These are phyloP conservation scores for Tulasnella sp. DNA, from an alignment of 768 basidiomycete species.

Conservation along the genomic window DNA sequence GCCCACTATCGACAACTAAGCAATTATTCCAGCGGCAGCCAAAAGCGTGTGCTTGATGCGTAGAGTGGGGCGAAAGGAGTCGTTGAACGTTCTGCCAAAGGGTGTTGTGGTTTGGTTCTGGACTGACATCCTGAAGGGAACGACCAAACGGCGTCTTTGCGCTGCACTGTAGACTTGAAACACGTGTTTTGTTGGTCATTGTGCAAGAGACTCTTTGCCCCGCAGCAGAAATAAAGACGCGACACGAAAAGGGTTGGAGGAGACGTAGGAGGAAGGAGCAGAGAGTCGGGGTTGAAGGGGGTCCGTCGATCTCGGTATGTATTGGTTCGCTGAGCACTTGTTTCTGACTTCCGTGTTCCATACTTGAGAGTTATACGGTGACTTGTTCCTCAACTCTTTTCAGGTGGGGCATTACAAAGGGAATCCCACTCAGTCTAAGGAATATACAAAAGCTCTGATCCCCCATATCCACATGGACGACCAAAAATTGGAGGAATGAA, in stretches of 20 bases:
- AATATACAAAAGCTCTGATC: too few species aligned
- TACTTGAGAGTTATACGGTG: too few species aligned
- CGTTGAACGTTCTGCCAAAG: neutral
- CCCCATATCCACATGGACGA: too few species aligned
- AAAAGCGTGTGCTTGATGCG: neutral
- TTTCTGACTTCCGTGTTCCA: neutral
- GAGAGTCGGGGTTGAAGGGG: neutral
- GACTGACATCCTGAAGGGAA: neutral
- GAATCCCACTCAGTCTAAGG: too few species aligned
- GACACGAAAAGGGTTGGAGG: neutral
- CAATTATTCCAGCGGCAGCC: neutral
- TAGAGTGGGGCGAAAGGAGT: neutral
- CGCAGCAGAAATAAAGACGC: constrained; percentile 46
- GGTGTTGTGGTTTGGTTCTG: neutral
- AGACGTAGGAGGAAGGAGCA: neutral
- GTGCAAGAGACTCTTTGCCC: neutral
- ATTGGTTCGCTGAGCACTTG: neutral
- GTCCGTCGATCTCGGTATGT: constrained; percentile 39
- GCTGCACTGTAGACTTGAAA: neutral
- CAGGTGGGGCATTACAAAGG: too few species aligned
- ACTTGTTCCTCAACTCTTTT: too few species aligned
- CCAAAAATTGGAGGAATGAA: too few species aligned
- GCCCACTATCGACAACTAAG: constrained; percentile 56
- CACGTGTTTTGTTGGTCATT: neutral
- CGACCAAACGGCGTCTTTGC: neutral